Evolutionary conservation across 805 yeast species (phyloP), one percentile per base, ranked within the genome.

Genomic region (Saccharomycopsis fermentans): DNA sequence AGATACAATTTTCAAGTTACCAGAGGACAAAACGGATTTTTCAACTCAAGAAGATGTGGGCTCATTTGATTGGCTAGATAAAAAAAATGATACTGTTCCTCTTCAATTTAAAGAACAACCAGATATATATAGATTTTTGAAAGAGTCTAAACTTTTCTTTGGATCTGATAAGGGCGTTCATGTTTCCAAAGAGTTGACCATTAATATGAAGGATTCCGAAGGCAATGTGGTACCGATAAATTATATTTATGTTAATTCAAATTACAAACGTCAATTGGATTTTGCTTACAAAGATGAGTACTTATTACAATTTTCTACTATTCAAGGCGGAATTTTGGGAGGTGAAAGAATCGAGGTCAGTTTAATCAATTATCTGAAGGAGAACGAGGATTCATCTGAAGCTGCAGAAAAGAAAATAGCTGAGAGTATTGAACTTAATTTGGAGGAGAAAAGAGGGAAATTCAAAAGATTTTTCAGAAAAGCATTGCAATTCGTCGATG

Each of bases 241-340:
- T n/a, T 81, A 80, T 65, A 65, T 70, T 52, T 77, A 75, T 62
- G 68, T 76, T 55, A 67, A 71, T 54, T 64, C 73, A 53, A 62
- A 70, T 29, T 71, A 72, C 64, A 66, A 80, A 47, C 71, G 77
- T 5, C 77, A 76, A 59, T 65, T 77, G 50, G 76, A 75, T 57
- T 71, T 78, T 54, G 59, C 66, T 19, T 72, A 64, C 55, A 67
- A 67, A 16, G 71, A 69, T 50, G 65, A 67, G 17, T 51, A 53
- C 19, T 56, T 69, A 48, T 69, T 77, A 17, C 81, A 78, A 64
- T 69, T 75, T 51, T 71, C 74, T 58, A 64, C 72, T 17, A 71
- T 77, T 12, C 83, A 81, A 59, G 83, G 83, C 2, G 84, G 84
- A 1, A 66, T 71, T 24, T 69, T 77, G 52, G 83, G 82, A 2